phyloP scores from a whole-genome alignment of 2,329 filamentous ascomycete species.

The Ophiosphaerella herpotricha region DNA sequence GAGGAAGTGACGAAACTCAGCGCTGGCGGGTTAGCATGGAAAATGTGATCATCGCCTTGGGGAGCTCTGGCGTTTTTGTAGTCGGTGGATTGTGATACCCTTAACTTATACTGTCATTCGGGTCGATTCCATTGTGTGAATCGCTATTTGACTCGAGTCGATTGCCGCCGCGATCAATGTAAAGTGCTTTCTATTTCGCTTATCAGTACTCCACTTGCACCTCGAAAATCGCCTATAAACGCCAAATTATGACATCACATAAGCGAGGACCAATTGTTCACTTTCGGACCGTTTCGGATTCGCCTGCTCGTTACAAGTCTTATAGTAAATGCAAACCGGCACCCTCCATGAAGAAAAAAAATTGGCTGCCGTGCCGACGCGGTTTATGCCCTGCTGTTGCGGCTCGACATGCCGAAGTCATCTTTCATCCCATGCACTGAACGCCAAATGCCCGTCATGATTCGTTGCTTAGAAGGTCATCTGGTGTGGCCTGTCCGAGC shows the following conservation, averaged over 20 bases:
- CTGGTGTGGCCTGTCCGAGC: conserved; percentile 99
- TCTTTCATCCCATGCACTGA: conserved; percentile 49
- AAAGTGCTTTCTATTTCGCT: conserved; percentile 33
- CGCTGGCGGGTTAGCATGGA: not conserved
- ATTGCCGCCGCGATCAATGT: conserved; percentile 9
- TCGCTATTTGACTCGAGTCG: conserved; percentile 6
- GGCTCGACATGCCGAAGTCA: conserved; percentile 47
- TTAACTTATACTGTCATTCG: not conserved
- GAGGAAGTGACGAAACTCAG: conserved; percentile 18
- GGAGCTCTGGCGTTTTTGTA: not conserved
- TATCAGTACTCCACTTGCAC: conserved; percentile 34
- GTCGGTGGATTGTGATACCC: not conserved
- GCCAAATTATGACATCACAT: conserved; percentile 41
- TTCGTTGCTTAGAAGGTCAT: conserved; percentile 84
- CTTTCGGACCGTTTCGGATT: conserved; percentile 49
- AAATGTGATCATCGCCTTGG: too few species aligned
- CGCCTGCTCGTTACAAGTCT: conserved; percentile 48
- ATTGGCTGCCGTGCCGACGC: conserved; percentile 41
- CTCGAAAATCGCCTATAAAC: conserved; percentile 28
- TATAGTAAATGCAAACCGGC: conserved; percentile 47
- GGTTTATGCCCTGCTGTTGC: conserved; percentile 45
- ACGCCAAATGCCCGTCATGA: conserved; percentile 45
- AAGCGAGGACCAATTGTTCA: conserved; percentile 39
- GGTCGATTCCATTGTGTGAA: not conserved
- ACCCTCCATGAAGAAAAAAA: conserved; percentile 45